phyloP scores from a whole-genome alignment of 768 basidiomycete genomes.

The Serendipita indica region DNA sequence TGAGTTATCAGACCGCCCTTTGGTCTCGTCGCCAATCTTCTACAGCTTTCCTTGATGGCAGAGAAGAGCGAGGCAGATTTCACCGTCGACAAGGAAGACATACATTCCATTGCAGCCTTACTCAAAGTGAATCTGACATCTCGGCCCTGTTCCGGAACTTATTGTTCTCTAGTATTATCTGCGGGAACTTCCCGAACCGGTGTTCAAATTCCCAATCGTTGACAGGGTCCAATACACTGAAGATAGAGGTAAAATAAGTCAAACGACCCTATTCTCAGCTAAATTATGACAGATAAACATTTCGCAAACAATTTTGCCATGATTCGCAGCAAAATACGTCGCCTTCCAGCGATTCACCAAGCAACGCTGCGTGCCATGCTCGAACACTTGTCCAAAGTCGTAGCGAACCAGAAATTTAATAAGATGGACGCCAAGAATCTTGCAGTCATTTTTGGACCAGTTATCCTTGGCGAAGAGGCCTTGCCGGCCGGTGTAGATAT shows the following conservation, averaged over 20 bases:
- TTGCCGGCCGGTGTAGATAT: slow-evolving; percentile 28
- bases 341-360: slow-evolving; percentile 71
- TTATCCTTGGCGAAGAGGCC: slow-evolving; percentile 87
- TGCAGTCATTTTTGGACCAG: slow-evolving; percentile 77
- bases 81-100: slow-evolving; percentile 62
- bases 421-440: slow-evolving; percentile 93
- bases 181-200: slow-evolving; percentile 76
- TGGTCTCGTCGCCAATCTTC: not conserved
- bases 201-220: slow-evolving; percentile 65
- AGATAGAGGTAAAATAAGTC: slow-evolving; percentile 41
- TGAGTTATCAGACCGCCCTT: slow-evolving; percentile 23
- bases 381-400: slow-evolving; percentile 69
- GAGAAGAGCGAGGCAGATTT: slow-evolving; percentile 71
- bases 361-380: slow-evolving; percentile 65
- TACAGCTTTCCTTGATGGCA: slow-evolving; percentile 68
- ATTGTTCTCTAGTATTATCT: slow-evolving; percentile 44
- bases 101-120: slow-evolving; percentile 70
- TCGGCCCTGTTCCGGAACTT: not conserved
- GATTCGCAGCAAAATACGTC: slow-evolving; percentile 74
- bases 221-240: slow-evolving; percentile 75
- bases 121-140: slow-evolving; percentile 46
- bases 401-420: slow-evolving; percentile 51
- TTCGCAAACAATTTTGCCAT: slow-evolving; percentile 52
- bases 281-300: slow-evolving; percentile 43
- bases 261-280: not conserved